Conservation (phyloP, 441 rosid genomes). For the Euphorbia corollata region DNA sequence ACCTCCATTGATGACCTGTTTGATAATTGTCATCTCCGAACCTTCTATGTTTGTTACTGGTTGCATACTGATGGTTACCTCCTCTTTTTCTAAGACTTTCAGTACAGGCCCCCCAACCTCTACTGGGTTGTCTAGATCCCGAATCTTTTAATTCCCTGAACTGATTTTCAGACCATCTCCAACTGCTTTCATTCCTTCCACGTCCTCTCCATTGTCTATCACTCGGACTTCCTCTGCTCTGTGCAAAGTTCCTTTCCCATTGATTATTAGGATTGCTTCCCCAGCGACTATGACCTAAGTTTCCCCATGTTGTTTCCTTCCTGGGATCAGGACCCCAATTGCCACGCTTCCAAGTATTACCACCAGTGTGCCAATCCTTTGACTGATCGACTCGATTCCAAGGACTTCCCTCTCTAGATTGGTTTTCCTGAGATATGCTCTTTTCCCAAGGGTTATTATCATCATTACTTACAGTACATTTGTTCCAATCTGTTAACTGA, state of each 20-base stretch:
- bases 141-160: constrained; percentile 20
- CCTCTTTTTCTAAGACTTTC: constrained; percentile 36
- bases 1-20: constrained; percentile 25
- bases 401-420: constrained; percentile 19
- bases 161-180: constrained; percentile 21
- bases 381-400: constrained; percentile 6
- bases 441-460: constrained; percentile 19
- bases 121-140: constrained; percentile 23
- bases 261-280: constrained; percentile 13
- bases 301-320: constrained; percentile 27
- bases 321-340: constrained; percentile 16
- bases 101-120: constrained; percentile 34
- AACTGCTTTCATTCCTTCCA: background rate
- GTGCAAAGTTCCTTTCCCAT: constrained; percentile 2
- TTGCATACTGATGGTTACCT: constrained; percentile 26
- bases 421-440: constrained; percentile 18
- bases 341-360: constrained; percentile 24
- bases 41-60: constrained; percentile 35
- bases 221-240: constrained; percentile 10
- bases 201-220: constrained; percentile 22
- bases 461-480: constrained; percentile 12
- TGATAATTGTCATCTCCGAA: constrained; percentile 29
- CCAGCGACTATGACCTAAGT: constrained; percentile 21
- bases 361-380: constrained; percentile 18
- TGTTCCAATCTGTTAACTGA: constrained; percentile 20